Conservation (phyloP, 306 rosid species). For the Vachellia collinsii region DNA sequence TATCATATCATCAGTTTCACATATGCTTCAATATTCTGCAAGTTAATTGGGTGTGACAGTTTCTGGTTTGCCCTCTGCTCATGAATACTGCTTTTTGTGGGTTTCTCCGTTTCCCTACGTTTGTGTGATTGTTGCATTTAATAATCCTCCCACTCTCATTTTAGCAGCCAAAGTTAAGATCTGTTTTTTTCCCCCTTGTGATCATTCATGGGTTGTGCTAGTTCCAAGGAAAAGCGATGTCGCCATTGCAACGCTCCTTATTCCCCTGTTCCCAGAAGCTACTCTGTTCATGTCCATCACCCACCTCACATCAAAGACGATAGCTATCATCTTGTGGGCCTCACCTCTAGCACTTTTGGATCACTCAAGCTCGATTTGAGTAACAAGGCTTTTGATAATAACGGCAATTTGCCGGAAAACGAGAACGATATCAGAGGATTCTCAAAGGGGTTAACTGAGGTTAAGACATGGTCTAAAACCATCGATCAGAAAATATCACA, state of each 20-base stretch:
- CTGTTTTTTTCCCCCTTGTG: conserved; percentile 9
- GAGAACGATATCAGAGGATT: conserved; percentile 26
- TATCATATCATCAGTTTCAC: not conserved
- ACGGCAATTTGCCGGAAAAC: conserved; percentile 15
- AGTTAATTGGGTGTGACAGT: conserved; percentile 22
- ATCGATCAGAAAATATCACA: conserved; percentile 71
- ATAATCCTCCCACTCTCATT: not conserved
- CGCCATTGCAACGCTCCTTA: conserved; percentile 66
- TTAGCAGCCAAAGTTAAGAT: not conserved
- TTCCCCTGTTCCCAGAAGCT: conserved; percentile 78
- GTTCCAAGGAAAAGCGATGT: conserved; percentile 77
- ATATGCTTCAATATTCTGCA: not conserved
- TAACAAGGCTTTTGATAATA: not conserved
- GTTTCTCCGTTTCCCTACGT: conserved; percentile 6
- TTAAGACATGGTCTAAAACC: conserved; percentile 70
- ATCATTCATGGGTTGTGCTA: conserved; percentile 81
- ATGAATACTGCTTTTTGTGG: not conserved
- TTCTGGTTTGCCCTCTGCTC: not conserved
- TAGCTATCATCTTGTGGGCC: conserved; percentile 77
- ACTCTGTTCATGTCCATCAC: conserved; percentile 84
- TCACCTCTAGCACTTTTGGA: conserved; percentile 82
- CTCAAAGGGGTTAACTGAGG: conserved; percentile 43
- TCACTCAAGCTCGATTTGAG: conserved; percentile 54
- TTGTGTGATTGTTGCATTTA: conserved; percentile 1
- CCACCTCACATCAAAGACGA: conserved; percentile 64